Base-by-base conservation (phyloP, 192 early-diverging fungal genomes). In the Diversispora epigaea region DNA sequence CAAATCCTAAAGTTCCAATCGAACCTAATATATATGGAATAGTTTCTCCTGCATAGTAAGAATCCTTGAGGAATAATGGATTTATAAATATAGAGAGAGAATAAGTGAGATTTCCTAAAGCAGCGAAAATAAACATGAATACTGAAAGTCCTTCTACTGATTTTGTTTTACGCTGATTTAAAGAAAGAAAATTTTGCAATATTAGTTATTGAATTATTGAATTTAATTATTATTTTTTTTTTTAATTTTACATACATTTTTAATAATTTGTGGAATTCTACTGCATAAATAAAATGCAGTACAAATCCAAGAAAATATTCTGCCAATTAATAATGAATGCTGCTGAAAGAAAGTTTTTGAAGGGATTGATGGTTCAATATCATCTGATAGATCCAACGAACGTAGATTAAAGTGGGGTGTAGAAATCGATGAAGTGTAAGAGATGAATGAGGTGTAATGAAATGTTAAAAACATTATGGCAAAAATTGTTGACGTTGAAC, bases 111-210 rank as follows among this genome's bases (percentile, higher is more conserved):
- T 93, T 92, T 7, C 88, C 92, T 65, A 89, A 80, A n/a, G 86
- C 87, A 5, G 91, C 88, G 75, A 90, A 93, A 44, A 86, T 77
- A 79, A 94, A 93, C 86, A 94, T 88, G 11, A 84, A 78, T 32
- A 90, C 83, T 6, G 92, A 89, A n/a, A 94, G 81, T 5, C 92
- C 93, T 25, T 91, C 84, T 15, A 88, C 86, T 4, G 92, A 93
- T 68, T 84, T 78, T 19, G 87, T 71, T 44, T 80, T 71, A 71
- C 77, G 79, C 78, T 82, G 50, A 17, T 5, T 17, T 1, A 4
- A 17, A 17, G 6, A 60, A 22, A 22, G 19, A 46, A 43, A n/a
- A 62, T 17, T 47, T 25, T 17, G 61, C 1, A 12, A 41, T 21
- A 17, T 25, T 64, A 64, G 5, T 19, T 4, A 5, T 11, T 39